Evolutionary conservation across 1,284 basidiomycete species (phyloP).

Genomic region (Schizopora paradoxa): DNA sequence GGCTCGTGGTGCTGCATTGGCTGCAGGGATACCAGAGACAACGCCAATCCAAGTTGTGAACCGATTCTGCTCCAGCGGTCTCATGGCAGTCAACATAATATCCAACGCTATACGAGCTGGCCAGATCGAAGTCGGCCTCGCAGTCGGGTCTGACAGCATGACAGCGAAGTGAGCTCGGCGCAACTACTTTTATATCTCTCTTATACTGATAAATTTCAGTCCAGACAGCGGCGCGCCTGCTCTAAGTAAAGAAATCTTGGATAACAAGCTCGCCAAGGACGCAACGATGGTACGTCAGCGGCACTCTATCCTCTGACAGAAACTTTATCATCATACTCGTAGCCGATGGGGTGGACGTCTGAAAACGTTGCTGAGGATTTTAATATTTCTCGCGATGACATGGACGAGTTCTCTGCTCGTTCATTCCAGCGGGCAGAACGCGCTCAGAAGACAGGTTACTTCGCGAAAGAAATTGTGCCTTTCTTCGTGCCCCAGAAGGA

Average conservation of each 20-base stretch:
- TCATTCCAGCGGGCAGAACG: constrained; percentile 76
- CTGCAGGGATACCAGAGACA: constrained; percentile 76
- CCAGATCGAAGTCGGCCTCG: constrained; percentile 83
- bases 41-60: constrained; percentile 75
- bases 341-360: constrained; percentile 86
- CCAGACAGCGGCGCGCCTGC: constrained; percentile 59
- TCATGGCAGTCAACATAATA: constrained; percentile 69
- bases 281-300: constrained; percentile 31
- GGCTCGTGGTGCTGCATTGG: constrained; percentile 69
- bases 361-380: constrained; percentile 80
- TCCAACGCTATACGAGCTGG: constrained; percentile 78
- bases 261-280: constrained; percentile 48
- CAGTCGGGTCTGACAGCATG: constrained; percentile 85
- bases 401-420: constrained; percentile 78
- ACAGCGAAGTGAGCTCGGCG: constrained; percentile 56
- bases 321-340: constrained; percentile 18
- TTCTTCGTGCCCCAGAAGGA: constrained; percentile 62
- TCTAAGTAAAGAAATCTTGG: constrained; percentile 55
- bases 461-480: constrained; percentile 77
- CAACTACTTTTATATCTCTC: neutral
- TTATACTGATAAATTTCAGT: constrained; percentile 31
- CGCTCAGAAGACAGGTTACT: constrained; percentile 53
- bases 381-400: constrained; percentile 73
- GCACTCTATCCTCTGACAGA: too few species aligned
- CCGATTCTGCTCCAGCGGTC: constrained; percentile 74